These are phyloP conservation scores for Tetrastigma voinierianum DNA, from an alignment of 164 flowering plant species.

Conservation along the genomic window DNA sequence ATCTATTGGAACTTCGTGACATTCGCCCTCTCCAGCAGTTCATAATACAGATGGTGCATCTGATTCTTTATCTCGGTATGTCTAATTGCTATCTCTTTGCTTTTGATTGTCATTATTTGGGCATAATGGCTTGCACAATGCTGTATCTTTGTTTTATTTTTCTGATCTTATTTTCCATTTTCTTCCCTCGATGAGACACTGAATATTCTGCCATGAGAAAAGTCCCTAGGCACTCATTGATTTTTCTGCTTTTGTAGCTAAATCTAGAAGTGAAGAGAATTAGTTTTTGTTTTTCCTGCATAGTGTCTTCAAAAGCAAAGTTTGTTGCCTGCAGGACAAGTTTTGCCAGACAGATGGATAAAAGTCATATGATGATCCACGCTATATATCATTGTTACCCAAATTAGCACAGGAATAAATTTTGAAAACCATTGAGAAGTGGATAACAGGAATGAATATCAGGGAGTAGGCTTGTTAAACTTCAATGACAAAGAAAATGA, in stretches of 20 bases:
- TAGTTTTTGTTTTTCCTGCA: too few species aligned
- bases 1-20: slow-evolving; percentile 59
- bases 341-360: slow-evolving; percentile 44
- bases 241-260: too few species aligned
- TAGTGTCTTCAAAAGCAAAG: too few species aligned
- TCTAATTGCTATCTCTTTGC: slow-evolving; percentile 1
- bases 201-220: too few species aligned
- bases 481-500: slow-evolving; percentile 41
- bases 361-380: slow-evolving; percentile 27
- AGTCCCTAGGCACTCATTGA: too few species aligned
- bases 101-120: background rate
- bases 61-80: slow-evolving; percentile 45
- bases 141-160: background rate
- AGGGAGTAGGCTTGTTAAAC: slow-evolving; percentile 56
- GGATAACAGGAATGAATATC: slow-evolving; percentile 24
- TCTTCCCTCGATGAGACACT: too few species aligned
- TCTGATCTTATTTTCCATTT: too few species aligned
- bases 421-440: slow-evolving; percentile 20
- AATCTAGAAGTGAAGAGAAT: too few species aligned
- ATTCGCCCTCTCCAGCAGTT: slow-evolving; percentile 53
- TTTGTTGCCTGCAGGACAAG: slow-evolving; percentile 20
- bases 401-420: slow-evolving; percentile 48
- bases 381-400: slow-evolving; percentile 36
- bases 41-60: slow-evolving; percentile 41
- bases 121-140: background rate